Evolutionary conservation across 2,329 filamentous ascomycete species (phyloP), one percentile per base, ranked within the genome.

Genomic region (Cercospora janseana): DNA sequence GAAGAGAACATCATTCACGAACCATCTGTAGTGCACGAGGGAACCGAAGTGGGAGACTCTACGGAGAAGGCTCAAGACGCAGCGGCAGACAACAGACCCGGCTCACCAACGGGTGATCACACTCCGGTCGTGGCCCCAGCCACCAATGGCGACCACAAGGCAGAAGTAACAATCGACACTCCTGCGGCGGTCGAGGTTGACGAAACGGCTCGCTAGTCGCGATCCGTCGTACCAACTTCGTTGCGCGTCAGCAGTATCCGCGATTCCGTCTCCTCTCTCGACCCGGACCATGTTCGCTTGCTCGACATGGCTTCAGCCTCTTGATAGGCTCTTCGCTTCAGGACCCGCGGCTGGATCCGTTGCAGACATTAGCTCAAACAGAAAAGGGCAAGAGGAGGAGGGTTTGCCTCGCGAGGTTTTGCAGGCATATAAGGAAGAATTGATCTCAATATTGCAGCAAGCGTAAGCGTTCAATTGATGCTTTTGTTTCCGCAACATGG

Each of bases 151-250:
- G 29, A 28, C 13, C 49, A 48, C 37, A 42, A 32, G 16, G 44
- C 43, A 18, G 49, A 35, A 28, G 44, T 29, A 4, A 23, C 48
- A 23, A 44, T 47, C 24, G 29, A 37, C 35, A 52, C 49, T 23
- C 49, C 49, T 24, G 49, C 49, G 16, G 44, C 43, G 9, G 31
- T 34, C 21, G 43, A 16, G 16, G 29, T 24, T 10, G 35, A 13
- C 4, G 49, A 52, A 28, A 35, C 49, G 26, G 29, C 48, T 16
- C 49, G 49, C 29, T 52, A 52, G 49, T 24, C 26, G 23, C 49
- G 43, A 35, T 35, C 37, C 34, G 29, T 35, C 18, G 18, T 32
- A 15, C 16, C 40, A 12, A 45, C 44, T 29, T 47, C 28, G 9
- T n/a, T 35, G 35, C 44, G 13, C 8, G 18, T 35, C 18, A 32